A percentile compares a stretch with the other conserved stretches of the same genome.
Conservation (phyloP, 345 rosid genomes). For the Bruguiera sexangula region DNA sequence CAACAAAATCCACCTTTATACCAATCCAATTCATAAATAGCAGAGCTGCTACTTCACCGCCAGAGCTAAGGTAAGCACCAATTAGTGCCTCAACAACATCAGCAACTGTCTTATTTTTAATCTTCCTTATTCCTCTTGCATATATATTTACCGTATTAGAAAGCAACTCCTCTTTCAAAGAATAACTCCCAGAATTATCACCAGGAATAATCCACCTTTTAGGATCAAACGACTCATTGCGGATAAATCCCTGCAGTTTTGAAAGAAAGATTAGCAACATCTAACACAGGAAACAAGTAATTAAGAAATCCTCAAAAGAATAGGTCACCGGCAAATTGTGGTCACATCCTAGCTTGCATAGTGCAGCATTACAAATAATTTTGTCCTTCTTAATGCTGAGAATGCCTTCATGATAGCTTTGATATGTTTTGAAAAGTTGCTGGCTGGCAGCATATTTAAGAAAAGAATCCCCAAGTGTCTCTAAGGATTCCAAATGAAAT, state of each 20-base stretch:
- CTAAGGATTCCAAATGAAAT: constrained; percentile 80
- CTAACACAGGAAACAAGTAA: neutral
- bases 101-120: constrained; percentile 65
- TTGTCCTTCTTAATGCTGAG: constrained; percentile 62
- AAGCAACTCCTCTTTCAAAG: constrained; percentile 36
- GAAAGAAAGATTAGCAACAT: neutral
- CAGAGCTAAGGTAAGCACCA: constrained; percentile 73
- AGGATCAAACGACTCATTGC: constrained; percentile 65
- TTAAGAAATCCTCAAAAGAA: neutral
- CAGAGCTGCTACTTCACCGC: constrained; percentile 64
- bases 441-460: constrained; percentile 78
- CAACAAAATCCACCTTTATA: constrained; percentile 45
- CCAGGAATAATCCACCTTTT: constrained; percentile 74
- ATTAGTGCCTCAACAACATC: constrained; percentile 86
- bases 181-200: constrained; percentile 32
- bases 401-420: constrained; percentile 70
- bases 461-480: constrained; percentile 93
- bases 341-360: constrained; percentile 65
- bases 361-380: constrained; percentile 63
- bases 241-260: constrained; percentile 67
- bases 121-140: constrained; percentile 33
- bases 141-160: constrained; percentile 42
- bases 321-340: constrained; percentile 63
- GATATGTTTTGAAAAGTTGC: constrained; percentile 54
- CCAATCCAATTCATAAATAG: constrained; percentile 72